phyloP scores from a whole-genome alignment of 805 yeast genomes.

The Saturnispora ahearnii region DNA sequence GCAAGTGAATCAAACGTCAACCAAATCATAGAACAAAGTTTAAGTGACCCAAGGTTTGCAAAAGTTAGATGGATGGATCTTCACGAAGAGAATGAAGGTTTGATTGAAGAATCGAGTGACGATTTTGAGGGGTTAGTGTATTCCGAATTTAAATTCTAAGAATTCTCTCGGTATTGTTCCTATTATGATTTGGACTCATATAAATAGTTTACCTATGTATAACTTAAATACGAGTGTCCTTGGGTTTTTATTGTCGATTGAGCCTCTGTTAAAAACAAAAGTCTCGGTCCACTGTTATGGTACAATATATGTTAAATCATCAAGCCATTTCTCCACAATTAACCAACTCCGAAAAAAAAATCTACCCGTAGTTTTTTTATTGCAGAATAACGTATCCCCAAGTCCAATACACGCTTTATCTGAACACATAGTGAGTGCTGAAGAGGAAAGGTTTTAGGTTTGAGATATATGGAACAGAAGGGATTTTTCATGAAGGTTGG shows the following conservation, averaged over 20 bases:
- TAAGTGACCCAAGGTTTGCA: constrained; percentile 26
- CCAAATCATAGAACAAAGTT: constrained; percentile 20
- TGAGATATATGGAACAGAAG: neutral
- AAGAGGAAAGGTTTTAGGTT: neutral
- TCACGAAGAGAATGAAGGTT: constrained; percentile 52
- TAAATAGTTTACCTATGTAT: too few species aligned
- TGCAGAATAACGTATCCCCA: constrained; percentile 6
- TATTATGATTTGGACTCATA: too few species aligned
- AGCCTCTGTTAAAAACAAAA: too few species aligned
- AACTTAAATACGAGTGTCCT: too few species aligned
- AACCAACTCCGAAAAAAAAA: too few species aligned
- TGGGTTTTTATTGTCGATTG: too few species aligned
- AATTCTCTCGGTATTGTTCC: too few species aligned
- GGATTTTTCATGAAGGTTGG: neutral
- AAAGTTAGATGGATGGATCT: constrained; percentile 62
- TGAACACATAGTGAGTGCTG: neutral
- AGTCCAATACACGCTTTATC: neutral
- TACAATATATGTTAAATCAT: neutral
- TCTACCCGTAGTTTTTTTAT: too few species aligned
- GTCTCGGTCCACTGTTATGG: too few species aligned
- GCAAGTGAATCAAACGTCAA: constrained; percentile 40
- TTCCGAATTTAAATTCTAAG: neutral
- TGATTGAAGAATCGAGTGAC: constrained; percentile 37
- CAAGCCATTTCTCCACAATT: neutral
- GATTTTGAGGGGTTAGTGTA: constrained; percentile 25